Percentiles rank a stretch among this genome's conserved stretches.
Conservation (phyloP, 306 rosid genomes). For the Quercus cerris region DNA sequence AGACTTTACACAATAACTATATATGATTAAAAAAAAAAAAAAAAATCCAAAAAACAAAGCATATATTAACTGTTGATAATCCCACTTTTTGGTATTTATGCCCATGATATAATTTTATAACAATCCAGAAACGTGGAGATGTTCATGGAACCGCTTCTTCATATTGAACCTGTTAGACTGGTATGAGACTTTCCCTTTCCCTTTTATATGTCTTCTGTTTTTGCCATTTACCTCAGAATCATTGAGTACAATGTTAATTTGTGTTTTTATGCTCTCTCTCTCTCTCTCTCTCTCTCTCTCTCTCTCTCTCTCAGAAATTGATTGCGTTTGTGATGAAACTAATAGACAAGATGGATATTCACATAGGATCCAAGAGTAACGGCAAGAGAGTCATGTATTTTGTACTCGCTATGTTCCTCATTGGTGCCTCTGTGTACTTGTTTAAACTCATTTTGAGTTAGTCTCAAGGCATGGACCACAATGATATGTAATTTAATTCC, state of each 20-base stretch:
- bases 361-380: conserved; percentile 8
- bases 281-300: background rate
- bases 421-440: conserved; percentile 18
- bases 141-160: conserved; percentile 54
- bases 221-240: background rate
- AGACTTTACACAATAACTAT: too few relatives aligned
- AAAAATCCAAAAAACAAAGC: background rate
- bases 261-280: background rate
- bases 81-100: background rate
- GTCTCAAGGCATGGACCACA: background rate
- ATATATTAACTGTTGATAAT: background rate
- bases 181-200: conserved; percentile 20
- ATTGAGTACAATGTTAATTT: background rate
- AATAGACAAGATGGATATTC: conserved; percentile 21
- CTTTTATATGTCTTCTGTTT: background rate
- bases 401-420: conserved; percentile 21
- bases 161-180: conserved; percentile 45
- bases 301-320: conserved; percentile 32
- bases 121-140: conserved; percentile 55
- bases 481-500: background rate
- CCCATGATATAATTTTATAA: background rate
- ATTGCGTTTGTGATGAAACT: conserved; percentile 9
- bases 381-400: background rate
- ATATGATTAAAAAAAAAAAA: too few relatives aligned
- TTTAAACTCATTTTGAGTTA: conserved; percentile 1